phyloP scores from a whole-genome alignment of 331 rosid species.

The Spiraea crenata region DNA sequence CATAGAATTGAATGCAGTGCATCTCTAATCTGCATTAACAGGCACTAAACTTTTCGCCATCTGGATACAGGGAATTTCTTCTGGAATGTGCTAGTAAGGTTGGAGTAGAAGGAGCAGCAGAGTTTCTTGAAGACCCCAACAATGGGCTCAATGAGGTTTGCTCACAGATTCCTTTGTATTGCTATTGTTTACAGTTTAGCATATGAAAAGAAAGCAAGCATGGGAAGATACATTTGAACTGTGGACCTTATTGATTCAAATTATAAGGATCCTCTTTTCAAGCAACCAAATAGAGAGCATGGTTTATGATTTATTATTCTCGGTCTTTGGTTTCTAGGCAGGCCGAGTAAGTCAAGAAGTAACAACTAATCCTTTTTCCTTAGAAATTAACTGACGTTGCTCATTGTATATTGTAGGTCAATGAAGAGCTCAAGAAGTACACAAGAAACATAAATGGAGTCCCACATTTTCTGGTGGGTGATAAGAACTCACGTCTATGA shows the following conservation, averaged over 20 bases:
- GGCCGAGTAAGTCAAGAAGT: too few relatives aligned
- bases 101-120: slow-evolving; percentile 77
- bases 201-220: background rate
- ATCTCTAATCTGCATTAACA: slow-evolving; percentile 13
- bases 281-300: background rate
- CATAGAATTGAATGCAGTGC: background rate
- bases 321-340: background rate
- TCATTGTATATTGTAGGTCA: slow-evolving; percentile 49
- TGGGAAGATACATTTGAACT: background rate
- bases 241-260: slow-evolving; percentile 8
- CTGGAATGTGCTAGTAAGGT: slow-evolving; percentile 70
- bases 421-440: slow-evolving; percentile 61
- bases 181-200: slow-evolving; percentile 11
- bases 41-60: slow-evolving; percentile 20
- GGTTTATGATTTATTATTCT: background rate
- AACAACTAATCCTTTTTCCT: too few relatives aligned
- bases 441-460: slow-evolving; percentile 55
- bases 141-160: slow-evolving; percentile 77
- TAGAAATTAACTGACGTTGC: slow-evolving; percentile 16
- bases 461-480: slow-evolving; percentile 70
- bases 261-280: background rate
- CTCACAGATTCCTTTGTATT: slow-evolving; percentile 16
- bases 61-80: slow-evolving; percentile 74
- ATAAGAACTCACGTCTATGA: slow-evolving; percentile 11
- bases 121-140: slow-evolving; percentile 70